Percentiles rank a stretch among this genome's conserved stretches.
These are phyloP conservation scores for Zygotorulaspora florentina DNA, from an alignment of 805 yeast species.

Conservation along the genomic window DNA sequence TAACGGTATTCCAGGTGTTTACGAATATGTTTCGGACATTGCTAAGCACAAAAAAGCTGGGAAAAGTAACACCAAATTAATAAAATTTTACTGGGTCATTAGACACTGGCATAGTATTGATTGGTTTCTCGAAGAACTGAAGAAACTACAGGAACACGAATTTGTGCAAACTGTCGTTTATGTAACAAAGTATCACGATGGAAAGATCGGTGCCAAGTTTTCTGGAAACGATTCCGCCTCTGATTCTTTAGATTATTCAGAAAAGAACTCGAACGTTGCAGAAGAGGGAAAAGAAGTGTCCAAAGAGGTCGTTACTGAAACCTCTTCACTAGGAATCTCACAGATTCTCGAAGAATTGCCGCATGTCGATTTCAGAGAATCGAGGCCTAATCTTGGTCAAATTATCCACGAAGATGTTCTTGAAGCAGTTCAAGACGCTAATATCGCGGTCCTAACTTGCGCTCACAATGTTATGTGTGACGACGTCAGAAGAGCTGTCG, in stretches of 20 bases:
- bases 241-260: neutral
- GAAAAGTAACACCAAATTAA: slow-evolving; percentile 23
- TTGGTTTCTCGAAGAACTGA: slow-evolving; percentile 46
- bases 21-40: slow-evolving; percentile 31
- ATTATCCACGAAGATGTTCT: slow-evolving; percentile 38
- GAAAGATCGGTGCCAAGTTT: slow-evolving; percentile 11
- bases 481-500: slow-evolving; percentile 43
- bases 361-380: slow-evolving; percentile 39
- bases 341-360: slow-evolving; percentile 24
- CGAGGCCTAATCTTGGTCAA: slow-evolving; percentile 42
- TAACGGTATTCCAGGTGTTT: slow-evolving; percentile 49
- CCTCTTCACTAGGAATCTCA: neutral
- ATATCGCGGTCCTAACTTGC: slow-evolving; percentile 49
- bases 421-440: slow-evolving; percentile 36
- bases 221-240: neutral
- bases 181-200: slow-evolving; percentile 50
- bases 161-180: slow-evolving; percentile 34
- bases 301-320: slow-evolving; percentile 11
- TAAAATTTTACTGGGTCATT: slow-evolving; percentile 59
- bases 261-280: neutral
- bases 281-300: neutral
- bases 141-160: slow-evolving; percentile 10
- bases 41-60: slow-evolving; percentile 12
- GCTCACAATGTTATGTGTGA: slow-evolving; percentile 54
- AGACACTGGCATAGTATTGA: slow-evolving; percentile 46